Base-by-base conservation (phyloP, 352 stramenopile genomes). In the Lagenidium sp. region DNA sequence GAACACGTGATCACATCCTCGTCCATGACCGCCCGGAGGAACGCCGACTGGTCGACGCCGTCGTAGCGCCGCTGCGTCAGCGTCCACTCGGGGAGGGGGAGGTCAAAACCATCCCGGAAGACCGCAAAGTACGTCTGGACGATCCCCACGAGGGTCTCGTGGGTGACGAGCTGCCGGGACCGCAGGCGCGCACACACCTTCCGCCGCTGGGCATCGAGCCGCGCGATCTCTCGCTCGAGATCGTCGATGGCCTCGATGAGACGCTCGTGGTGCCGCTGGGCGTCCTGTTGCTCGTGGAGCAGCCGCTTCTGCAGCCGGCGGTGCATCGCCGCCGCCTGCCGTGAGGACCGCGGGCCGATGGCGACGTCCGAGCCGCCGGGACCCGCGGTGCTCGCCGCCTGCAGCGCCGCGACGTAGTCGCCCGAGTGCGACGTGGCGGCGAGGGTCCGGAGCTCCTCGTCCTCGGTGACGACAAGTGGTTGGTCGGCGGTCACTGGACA, bases 301-400 rank as follows among this genome's bases (percentile, higher is more conserved):
- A 19, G 24, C 26, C 39, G 35, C 15, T 45, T 20, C 21, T 52
- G 13, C 16, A 45, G 44, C 26, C 7, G 22, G 15, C 44, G 13
- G 28, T 52, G 35, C 18, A 45, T 43, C n/a, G 44, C 35, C 13
- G 38, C 44, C 44, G n/a, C n/a, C n/a, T 43, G 25, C 18, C 37
- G 37, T 45, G 10, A 6, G 11, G 39, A 12, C 16, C 12, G 21
- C 18, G 23, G 11, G 20, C 6, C 39, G 11, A 45, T 6, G 6
- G 11, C 39, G 39, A 22, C 11, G n/a, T n/a, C n/a, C n/a, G n/a
- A n/a, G n/a, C n/a, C n/a, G n/a, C n/a, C n/a, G n/a, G n/a, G n/a
- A n/a, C n/a, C n/a, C n/a, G n/a, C n/a, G n/a, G n/a, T n/a, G n/a
- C n/a, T n/a, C n/a, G n/a, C n/a, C n/a, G n/a, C n/a, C n/a, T n/a